Percentiles rank a stretch among this genome's conserved stretches.
These are phyloP conservation scores for Candida tetrigidarum DNA, from an alignment of 1,139 yeast species.

Conservation along the genomic window DNA sequence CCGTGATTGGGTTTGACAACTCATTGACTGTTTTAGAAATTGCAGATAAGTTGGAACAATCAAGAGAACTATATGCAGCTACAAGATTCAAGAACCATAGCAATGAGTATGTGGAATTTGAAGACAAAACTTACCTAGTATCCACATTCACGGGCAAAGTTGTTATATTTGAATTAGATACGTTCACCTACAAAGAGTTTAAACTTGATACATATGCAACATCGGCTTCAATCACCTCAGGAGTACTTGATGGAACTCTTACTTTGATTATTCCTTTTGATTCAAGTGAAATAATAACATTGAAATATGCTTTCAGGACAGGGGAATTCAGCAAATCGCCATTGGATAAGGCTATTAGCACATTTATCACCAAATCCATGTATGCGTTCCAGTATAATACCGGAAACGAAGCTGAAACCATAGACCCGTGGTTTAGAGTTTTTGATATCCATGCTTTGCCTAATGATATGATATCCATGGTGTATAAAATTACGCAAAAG, in stretches of 20 bases:
- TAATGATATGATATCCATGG: conserved; percentile 29
- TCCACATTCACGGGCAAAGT: conserved; percentile 15
- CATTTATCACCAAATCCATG: conserved; percentile 26
- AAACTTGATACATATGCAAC: conserved; percentile 10
- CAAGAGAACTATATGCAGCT: conserved; percentile 3
- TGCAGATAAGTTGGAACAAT: conserved; percentile 7
- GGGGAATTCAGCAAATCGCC: conserved; percentile 17
- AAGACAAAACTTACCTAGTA: conserved; percentile 8
- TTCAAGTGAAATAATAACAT: conserved; percentile 31
- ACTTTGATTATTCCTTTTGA: conserved; percentile 27
- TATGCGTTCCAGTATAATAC: conserved; percentile 33
- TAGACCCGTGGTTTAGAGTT: conserved; percentile 33
- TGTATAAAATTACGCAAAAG: conserved; percentile 32
- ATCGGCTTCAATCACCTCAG: conserved; percentile 15
- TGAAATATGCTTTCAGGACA: conserved; percentile 15
- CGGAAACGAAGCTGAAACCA: conserved; percentile 20
- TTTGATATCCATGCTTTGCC: conserved; percentile 27
- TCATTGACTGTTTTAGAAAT: conserved; percentile 9
- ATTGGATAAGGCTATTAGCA: conserved; percentile 17
- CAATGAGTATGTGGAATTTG: conserved; percentile 8
- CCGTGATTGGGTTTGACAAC: conserved; percentile 13
- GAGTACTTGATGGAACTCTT: conserved; percentile 10
- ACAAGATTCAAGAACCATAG: conserved; percentile 12
- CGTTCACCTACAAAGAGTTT: conserved; percentile 4
- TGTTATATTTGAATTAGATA: conserved; percentile 11